Percentiles rank a stretch among this genome's conserved stretches.
Evolutionary conservation across 1,139 yeast genomes (phyloP).

Genomic region (Chernovozyma sophiae-reginae): DNA sequence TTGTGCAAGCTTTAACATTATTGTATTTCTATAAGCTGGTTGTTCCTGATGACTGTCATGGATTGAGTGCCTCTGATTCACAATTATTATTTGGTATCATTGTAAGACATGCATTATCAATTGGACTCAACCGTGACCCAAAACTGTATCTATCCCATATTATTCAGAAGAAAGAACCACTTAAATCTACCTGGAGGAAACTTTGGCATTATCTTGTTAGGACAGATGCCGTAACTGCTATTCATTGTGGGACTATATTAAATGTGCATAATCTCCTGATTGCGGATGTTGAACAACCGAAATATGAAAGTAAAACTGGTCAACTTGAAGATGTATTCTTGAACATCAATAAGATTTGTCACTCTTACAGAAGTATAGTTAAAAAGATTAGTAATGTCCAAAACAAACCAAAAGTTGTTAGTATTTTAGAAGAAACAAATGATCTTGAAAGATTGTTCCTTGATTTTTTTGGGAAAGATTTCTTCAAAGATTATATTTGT

Average conservation of each 20-base stretch:
- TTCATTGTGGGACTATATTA: slow-evolving; percentile 32
- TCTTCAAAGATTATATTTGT: slow-evolving; percentile 39
- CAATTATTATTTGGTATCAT: slow-evolving; percentile 37
- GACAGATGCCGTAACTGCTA: slow-evolving; percentile 31
- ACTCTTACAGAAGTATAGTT: slow-evolving; percentile 29
- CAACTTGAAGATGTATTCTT: slow-evolving; percentile 14
- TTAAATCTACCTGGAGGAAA: slow-evolving; percentile 33
- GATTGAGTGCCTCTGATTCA: slow-evolving; percentile 41
- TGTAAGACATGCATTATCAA: slow-evolving; percentile 38
- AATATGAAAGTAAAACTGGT: slow-evolving; percentile 15
- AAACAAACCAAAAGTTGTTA: slow-evolving; percentile 33
- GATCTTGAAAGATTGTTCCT: slow-evolving; percentile 34
- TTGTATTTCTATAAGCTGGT: slow-evolving; percentile 34
- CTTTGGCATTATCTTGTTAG: slow-evolving; percentile 33
- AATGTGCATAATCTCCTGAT: slow-evolving; percentile 24
- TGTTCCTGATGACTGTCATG: slow-evolving; percentile 43
- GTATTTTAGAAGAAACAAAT: slow-evolving; percentile 35
- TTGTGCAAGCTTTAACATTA: slow-evolving; percentile 31
- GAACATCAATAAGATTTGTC: slow-evolving; percentile 18
- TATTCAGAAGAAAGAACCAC: slow-evolving; percentile 24
- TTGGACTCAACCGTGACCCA: slow-evolving; percentile 45
- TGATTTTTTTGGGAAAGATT: slow-evolving; percentile 41
- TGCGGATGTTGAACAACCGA: slow-evolving; percentile 33
- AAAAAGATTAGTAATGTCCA: slow-evolving; percentile 27
- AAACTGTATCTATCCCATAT: slow-evolving; percentile 26